Percentiles rank a stretch among this genome's conserved stretches.
phyloP scores from a whole-genome alignment of 2,329 filamentous ascomycete species.

The Aspergillus pseudonomiae region DNA sequence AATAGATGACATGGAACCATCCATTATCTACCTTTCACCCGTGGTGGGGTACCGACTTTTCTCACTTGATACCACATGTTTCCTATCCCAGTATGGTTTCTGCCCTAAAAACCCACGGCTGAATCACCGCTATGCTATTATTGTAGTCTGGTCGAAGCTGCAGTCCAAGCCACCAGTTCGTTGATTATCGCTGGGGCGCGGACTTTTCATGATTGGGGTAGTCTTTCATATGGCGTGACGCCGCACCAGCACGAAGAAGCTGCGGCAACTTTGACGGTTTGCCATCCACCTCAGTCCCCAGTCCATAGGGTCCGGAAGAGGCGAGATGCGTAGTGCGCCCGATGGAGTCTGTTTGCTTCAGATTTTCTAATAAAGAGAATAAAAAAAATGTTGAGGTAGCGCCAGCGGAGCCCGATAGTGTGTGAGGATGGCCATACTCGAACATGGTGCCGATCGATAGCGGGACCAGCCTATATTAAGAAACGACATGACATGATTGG shows the following conservation, averaged over 20 bases:
- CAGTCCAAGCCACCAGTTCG: background rate
- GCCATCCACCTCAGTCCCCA: background rate
- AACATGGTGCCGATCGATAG: background rate
- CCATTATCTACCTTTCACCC: slow-evolving; percentile 7
- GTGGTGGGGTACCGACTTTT: slow-evolving; percentile 8
- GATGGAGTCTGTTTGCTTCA: background rate
- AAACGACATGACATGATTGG: slow-evolving; percentile 9
- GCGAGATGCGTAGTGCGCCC: background rate
- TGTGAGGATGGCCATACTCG: background rate
- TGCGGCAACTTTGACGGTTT: background rate
- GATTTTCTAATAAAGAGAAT: background rate
- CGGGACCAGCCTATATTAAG: slow-evolving; percentile 9
- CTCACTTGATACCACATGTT: slow-evolving; percentile 4
- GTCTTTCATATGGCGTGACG: background rate
- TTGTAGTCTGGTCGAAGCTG: background rate
- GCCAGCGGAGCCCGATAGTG: background rate
- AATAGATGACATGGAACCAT: slow-evolving; percentile 10
- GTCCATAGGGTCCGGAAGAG: background rate
- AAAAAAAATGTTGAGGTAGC: background rate
- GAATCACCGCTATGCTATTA: background rate
- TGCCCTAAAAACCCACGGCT: background rate
- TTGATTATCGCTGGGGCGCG: no score
- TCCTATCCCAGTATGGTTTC: background rate
- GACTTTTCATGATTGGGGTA: background rate
- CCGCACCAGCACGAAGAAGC: background rate